Evolutionary conservation across 352 stramenopile species (phyloP).

Genomic region (Phytophthora uliginosa): DNA sequence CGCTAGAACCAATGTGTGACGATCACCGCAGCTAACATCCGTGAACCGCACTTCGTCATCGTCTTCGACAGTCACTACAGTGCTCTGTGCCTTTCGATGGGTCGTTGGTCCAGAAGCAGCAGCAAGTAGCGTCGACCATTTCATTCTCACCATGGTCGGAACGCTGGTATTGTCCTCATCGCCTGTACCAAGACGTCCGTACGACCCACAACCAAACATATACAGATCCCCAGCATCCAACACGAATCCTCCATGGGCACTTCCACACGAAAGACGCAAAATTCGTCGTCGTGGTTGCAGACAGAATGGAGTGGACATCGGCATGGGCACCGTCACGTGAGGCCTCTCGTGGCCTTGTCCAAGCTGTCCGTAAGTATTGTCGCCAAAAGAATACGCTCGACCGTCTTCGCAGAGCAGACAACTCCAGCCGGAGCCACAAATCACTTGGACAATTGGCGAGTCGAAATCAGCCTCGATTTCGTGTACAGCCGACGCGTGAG

Average conservation of each 20-base stretch:
- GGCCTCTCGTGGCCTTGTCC: conserved; percentile 51
- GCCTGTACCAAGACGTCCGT: conserved; percentile 65
- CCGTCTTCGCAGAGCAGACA: conserved; percentile 59
- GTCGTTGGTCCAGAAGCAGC: conserved; percentile 2
- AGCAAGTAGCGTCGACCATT: conserved; percentile 45
- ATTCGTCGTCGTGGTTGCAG: conserved; percentile 42
- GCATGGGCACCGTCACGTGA: conserved; percentile 11
- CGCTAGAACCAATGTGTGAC: conserved; percentile 63
- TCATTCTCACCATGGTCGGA: conserved; percentile 49
- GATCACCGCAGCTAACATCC: conserved; percentile 76
- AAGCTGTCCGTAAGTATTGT: conserved; percentile 73
- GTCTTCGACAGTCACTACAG: conserved; percentile 11
- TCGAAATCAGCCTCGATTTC: conserved; percentile 60
- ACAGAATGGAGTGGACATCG: conserved; percentile 36
- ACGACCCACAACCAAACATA: conserved; percentile 77
- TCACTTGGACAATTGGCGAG: conserved; percentile 51
- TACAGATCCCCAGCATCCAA: conserved; percentile 65
- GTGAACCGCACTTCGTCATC: conserved; percentile 59
- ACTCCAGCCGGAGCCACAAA: conserved; percentile 61
- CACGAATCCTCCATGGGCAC: conserved; percentile 67
- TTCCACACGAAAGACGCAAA: conserved; percentile 59
- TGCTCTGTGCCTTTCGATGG: conserved; percentile 18
- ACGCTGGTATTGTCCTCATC: conserved; percentile 25
- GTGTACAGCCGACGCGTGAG: conserved; percentile 23
- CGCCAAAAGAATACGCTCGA: conserved; percentile 60